Conservation (phyloP, 257 asterid genomes). For the Henckelia pumila region DNA sequence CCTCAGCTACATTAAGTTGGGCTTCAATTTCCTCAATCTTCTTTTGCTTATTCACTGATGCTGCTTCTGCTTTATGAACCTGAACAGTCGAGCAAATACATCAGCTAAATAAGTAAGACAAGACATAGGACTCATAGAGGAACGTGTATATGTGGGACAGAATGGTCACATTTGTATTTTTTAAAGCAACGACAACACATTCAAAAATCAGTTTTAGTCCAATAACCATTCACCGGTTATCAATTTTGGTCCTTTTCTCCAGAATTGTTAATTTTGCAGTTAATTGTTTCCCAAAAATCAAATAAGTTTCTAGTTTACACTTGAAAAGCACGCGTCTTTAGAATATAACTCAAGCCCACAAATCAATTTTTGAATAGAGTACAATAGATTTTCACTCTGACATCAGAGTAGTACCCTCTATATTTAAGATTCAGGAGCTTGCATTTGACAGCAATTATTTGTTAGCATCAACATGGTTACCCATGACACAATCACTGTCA, state of each 20-base stretch:
- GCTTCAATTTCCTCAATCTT: no score
- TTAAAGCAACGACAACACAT: not conserved
- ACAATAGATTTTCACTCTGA: not conserved
- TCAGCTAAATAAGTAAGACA: constrained; percentile 5
- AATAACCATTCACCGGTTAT: no score
- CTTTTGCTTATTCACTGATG: no score
- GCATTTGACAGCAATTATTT: not conserved
- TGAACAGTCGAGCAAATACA: constrained; percentile 8
- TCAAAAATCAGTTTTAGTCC: not conserved
- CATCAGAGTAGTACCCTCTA: not conserved
- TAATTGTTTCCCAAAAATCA: not conserved
- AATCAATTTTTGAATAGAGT: not conserved
- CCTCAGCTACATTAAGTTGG: no score
- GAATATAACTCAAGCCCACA: not conserved
- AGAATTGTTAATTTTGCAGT: not conserved
- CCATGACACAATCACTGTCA: not conserved
- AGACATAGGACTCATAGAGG: not conserved
- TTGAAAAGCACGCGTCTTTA: not conserved
- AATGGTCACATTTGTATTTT: no score
- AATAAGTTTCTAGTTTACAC: not conserved
- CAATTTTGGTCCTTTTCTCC: not conserved
- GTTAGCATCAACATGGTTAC: not conserved
- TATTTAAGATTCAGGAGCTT: not conserved
- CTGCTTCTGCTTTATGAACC: no score
- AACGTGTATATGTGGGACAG: no score